Evolutionary conservation across 305 asterid genomes (phyloP), one percentile per base, ranked within the genome.

Genomic region (Fraxinus nigra): DNA sequence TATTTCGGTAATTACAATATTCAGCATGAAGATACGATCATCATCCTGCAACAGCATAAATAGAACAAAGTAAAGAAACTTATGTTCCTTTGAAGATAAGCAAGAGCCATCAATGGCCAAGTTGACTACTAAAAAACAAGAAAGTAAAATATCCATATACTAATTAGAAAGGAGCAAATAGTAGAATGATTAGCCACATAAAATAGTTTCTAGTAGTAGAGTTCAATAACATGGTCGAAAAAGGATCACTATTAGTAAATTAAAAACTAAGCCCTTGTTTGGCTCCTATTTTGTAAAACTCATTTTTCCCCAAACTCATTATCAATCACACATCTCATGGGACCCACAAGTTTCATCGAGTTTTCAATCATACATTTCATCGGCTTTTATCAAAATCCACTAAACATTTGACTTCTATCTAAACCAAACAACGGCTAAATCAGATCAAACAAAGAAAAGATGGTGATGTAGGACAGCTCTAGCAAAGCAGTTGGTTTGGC

Each of bases 41-140:
- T 86, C 92, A 46, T 91, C 99, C 99, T 96, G 98, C 94, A 90
- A 88, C 78, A 70, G 61, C 63, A 14, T 82, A 79, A 81, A 43
- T 22, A 74, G 48, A 84, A 78, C 26, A 80, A 81, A 83, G 81
- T 85, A 85, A 73, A 86, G 84, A 79, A 79, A 79, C 69, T 72
- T 76, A 51, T 33, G 65, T 59, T 81, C 78, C 79, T 22, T 63
- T n/a, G 56, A 56, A 24, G 70, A 46, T n/a, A 76, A 20, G 73
- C 73, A 61, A 65, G 28, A 83, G 59, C 20, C 77, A 30, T 37
- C 79, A 35, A 5, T 76, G 78, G 61, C 28, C 32, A 69, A 61
- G 54, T 78, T 24, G 76, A 70, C 79, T 18, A 75, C 69, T 32
- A 80, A 63, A 59, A 40, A 65, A 61, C 59, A 24, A 56, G 20